These are phyloP conservation scores for Nannochloropsis gaditana DNA, from an alignment of 108 stramenopile species.

Conservation along the genomic window DNA sequence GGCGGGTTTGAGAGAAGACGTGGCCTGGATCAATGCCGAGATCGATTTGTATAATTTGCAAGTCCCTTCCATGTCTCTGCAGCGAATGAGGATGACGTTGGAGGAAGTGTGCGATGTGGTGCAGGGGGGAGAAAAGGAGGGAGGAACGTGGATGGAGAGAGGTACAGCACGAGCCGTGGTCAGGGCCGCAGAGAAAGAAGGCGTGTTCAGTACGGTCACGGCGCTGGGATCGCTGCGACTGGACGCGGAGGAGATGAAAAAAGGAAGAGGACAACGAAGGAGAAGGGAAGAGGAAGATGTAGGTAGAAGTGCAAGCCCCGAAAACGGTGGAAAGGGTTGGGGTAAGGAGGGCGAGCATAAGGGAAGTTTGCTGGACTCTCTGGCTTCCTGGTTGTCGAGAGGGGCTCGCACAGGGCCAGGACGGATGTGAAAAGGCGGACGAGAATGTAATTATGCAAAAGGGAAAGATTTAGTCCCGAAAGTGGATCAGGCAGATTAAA, in stretches of 20 bases:
- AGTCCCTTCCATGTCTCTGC: neutral
- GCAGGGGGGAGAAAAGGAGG: neutral
- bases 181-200: neutral
- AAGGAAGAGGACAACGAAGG: neutral
- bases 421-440: neutral
- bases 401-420: neutral
- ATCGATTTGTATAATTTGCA: slow-evolving; percentile 20
- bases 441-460: too few relatives aligned
- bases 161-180: neutral
- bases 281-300: neutral
- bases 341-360: neutral
- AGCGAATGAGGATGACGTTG: neutral
- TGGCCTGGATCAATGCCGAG: slow-evolving; percentile 13
- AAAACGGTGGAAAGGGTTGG: neutral
- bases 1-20: neutral
- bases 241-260: neutral
- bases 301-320: neutral
- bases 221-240: slow-evolving; percentile 8
- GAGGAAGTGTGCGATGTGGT: neutral
- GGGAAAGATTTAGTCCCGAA: too few relatives aligned
- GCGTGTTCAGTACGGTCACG: neutral
- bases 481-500: too few relatives aligned
- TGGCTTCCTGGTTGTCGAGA: neutral
- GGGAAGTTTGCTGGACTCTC: neutral
- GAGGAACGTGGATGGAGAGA: neutral